Conservation (phyloP, 2,329 filamentous ascomycete species). For the Atkinsonella texensis region DNA sequence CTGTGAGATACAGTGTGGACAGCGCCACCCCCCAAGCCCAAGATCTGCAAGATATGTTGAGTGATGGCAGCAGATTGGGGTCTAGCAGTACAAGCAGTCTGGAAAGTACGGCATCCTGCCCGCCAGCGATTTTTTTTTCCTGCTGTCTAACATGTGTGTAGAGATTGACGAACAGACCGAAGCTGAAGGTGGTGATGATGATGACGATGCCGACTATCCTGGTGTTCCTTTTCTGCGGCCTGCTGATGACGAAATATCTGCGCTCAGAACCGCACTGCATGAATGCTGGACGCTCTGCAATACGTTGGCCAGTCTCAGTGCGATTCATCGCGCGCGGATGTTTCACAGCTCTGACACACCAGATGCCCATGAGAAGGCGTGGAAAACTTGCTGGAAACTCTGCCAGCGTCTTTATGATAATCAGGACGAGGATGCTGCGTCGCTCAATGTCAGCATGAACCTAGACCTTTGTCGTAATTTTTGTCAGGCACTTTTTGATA, state of each 20-base stretch:
- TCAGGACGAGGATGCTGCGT: constrained; percentile 55
- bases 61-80: constrained; percentile 41
- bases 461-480: constrained; percentile 85
- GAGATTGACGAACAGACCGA: constrained; percentile 46
- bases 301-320: constrained; percentile 74
- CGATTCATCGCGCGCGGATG: constrained; percentile 66
- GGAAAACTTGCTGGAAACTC: constrained; percentile 88
- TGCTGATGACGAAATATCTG: constrained; percentile 49
- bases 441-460: constrained; percentile 58
- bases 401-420: constrained; percentile 83
- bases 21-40: constrained; percentile 72
- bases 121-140: neutral
- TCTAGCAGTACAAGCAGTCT: constrained; percentile 63
- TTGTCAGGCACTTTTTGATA: constrained; percentile 82
- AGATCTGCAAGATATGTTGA: constrained; percentile 62
- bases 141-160: constrained; percentile 13
- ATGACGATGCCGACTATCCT: constrained; percentile 32
- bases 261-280: constrained; percentile 63
- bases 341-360: constrained; percentile 65
- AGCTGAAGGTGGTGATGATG: constrained; percentile 39
- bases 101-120: constrained; percentile 47
- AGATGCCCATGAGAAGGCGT: constrained; percentile 74
- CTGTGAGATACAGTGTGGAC: constrained; percentile 52
- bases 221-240: constrained; percentile 26
- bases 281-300: constrained; percentile 95